Base-by-base conservation (phyloP, 306 rosid genomes). In the Astragalus membranaceus region DNA sequence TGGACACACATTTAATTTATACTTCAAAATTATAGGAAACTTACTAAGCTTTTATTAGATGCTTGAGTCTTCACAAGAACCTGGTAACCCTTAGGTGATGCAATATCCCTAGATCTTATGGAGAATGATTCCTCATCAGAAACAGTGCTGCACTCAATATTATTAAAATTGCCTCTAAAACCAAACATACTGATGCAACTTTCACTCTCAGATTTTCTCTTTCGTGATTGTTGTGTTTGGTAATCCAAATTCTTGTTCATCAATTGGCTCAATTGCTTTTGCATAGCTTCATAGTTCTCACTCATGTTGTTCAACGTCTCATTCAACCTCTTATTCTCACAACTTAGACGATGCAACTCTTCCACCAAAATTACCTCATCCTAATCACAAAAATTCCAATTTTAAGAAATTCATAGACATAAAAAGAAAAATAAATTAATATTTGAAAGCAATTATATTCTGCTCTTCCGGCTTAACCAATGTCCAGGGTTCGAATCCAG, bases 1-100 rank as follows among this genome's bases (percentile, higher is more conserved):
- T 39, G 44, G 3, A 7, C 0, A 39, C 11, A 61, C 35, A 0
- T n/a, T 5, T 12, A 60, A 62, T 39, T 37, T 37, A 39, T 2
- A 11, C 35, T 20, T 30, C 3, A 41, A 8, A 41, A 6, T 14
- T 11, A 29, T 41, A 29, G 30, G 51, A 47, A 47, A 81, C 84
- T 81, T 82, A 90, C 97, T n/a, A 88, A 73, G 85, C 88, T 70
- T 11, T 78, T 77, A 47, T 90, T 83, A 2, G 90, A 88, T 56
- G 87, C 78, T 46, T 90, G 85, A 0, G 80, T 84, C 30, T 77
- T 87, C 36, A 88, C 94, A 59, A 81, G 78, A 78, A 82, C 83
- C 23, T 80, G 90, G 10, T 83, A 79, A 78, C 84, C 56, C 81
- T 82, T 88, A 8, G 85, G n/a, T 10, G 82, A 81, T 26, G 51